Percentiles rank a stretch among this genome's conserved stretches.
phyloP scores from a whole-genome alignment of 2,329 filamentous ascomycete genomes.

The Fusarium lyarnte region DNA sequence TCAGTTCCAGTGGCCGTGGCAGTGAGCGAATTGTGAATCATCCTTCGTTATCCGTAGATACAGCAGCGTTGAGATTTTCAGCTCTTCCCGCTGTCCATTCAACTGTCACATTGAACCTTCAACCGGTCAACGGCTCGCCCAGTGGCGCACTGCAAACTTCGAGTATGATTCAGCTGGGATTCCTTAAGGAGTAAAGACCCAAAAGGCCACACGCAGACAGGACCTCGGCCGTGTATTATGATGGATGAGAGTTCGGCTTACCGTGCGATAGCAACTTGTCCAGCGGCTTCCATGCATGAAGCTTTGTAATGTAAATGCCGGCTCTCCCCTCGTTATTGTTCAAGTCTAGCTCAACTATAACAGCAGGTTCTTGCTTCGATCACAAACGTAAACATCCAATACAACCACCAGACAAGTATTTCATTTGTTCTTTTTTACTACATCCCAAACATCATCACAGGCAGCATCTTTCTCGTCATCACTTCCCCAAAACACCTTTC shows the following conservation, averaged over 20 bases:
- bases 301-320: not conserved
- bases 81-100: not conserved
- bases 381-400: rapidly evolving
- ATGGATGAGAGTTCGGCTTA: too few species aligned
- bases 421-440: rapidly evolving
- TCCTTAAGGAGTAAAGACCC: not conserved
- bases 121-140: not conserved
- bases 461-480: rapidly evolving
- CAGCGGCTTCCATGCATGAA: too few species aligned
- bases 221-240: not conserved
- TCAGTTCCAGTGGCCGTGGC: not conserved
- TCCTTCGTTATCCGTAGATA: too few species aligned
- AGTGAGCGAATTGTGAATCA: not conserved
- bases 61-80: not conserved
- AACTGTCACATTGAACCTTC: not conserved
- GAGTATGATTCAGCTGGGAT: not conserved
- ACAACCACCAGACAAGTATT: not conserved
- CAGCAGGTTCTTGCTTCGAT: not conserved
- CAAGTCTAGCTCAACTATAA: not conserved
- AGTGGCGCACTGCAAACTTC: not conserved
- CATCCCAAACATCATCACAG: not conserved
- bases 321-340: rapidly evolving
- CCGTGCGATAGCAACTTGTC: not conserved
- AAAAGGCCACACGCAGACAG: too few species aligned
- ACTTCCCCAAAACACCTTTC: rapidly evolving